phyloP scores from a whole-genome alignment of 2,329 filamentous ascomycete genomes.

The Raffaelea albimanens region DNA sequence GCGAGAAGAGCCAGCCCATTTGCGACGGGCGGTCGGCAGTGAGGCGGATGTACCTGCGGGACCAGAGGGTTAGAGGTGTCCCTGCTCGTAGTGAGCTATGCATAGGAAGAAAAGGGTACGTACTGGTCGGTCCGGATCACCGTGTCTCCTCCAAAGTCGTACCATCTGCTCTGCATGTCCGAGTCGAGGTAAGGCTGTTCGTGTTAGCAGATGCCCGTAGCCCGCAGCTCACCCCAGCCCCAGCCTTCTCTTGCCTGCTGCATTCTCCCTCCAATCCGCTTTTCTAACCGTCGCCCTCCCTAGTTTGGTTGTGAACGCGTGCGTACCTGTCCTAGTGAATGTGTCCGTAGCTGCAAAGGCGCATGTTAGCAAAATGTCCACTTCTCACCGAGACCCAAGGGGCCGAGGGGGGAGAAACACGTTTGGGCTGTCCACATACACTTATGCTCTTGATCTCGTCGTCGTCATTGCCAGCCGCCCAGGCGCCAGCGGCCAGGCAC shows the following conservation, averaged over 20 bases:
- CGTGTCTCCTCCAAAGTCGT: slow-evolving; percentile 94
- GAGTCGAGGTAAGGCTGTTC: slow-evolving; percentile 87
- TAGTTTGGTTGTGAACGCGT: slow-evolving; percentile 4
- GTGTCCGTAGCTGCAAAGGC: slow-evolving; percentile 65
- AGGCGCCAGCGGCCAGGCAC: slow-evolving; percentile 40
- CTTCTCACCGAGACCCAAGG: neutral
- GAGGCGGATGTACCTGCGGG: slow-evolving; percentile 76
- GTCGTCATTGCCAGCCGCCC: slow-evolving; percentile 39
- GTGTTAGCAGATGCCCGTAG: neutral
- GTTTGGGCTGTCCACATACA: slow-evolving; percentile 5
- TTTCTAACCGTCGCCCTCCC: too few relatives aligned
- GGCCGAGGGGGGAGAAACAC: too few relatives aligned
- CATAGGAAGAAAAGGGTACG: too few relatives aligned
- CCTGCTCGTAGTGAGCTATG: too few relatives aligned
- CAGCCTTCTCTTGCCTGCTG: too few relatives aligned
- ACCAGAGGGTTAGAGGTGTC: too few relatives aligned
- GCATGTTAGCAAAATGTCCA: neutral
- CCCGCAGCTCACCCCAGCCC: too few relatives aligned
- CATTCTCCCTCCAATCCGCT: too few relatives aligned
- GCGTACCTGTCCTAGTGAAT: slow-evolving; percentile 69
- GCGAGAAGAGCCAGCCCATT: slow-evolving; percentile 86
- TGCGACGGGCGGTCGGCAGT: slow-evolving; percentile 86
- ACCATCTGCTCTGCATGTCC: slow-evolving; percentile 97
- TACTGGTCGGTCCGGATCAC: slow-evolving; percentile 67
- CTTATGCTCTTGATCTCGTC: slow-evolving; percentile 38